Evolutionary conservation across 2,329 filamentous ascomycete genomes (phyloP).

Genomic region (Aphanoascus verrucosus): DNA sequence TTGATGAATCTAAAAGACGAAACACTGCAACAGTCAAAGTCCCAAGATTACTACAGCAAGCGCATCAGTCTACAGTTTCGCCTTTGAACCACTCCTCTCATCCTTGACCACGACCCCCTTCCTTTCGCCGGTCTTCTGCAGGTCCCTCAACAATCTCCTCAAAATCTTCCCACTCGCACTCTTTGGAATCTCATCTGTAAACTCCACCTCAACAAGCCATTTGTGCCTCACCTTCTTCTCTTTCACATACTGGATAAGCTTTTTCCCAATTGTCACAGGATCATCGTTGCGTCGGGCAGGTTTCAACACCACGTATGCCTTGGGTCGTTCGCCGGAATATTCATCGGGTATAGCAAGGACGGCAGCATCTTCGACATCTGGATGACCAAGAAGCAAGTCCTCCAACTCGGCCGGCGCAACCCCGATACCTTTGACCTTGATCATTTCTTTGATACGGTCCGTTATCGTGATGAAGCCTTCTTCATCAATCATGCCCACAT

Average conservation of each 20-base stretch:
- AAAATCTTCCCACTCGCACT: conserved; percentile 41
- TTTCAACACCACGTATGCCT: conserved; percentile 47
- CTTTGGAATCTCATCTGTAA: conserved; percentile 39
- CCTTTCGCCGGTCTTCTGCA: conserved; percentile 30
- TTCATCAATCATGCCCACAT: conserved; percentile 67
- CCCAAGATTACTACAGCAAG: neutral
- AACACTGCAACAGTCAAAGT: neutral
- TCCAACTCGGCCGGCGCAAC: conserved; percentile 59
- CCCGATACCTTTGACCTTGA: conserved; percentile 61
- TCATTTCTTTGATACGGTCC: conserved; percentile 60
- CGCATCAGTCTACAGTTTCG: conserved; percentile 6
- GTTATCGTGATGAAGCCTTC: conserved; percentile 82
- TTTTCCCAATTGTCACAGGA: conserved; percentile 28
- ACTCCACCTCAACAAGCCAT: conserved; percentile 37
- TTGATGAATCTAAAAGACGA: neutral
- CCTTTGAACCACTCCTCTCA: neutral
- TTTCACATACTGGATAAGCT: conserved; percentile 51
- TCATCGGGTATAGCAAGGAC: conserved; percentile 55
- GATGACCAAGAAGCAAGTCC: conserved; percentile 41
- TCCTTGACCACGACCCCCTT: conserved; percentile 13
- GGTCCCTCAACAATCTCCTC: conserved; percentile 35
- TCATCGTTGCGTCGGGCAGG: conserved; percentile 17
- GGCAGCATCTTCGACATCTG: conserved; percentile 49
- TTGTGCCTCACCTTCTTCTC: conserved; percentile 51
- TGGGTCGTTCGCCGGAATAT: conserved; percentile 46